Conservation (phyloP, 495 filamentous ascomycete genomes). For the Acidiella bohemica region DNA sequence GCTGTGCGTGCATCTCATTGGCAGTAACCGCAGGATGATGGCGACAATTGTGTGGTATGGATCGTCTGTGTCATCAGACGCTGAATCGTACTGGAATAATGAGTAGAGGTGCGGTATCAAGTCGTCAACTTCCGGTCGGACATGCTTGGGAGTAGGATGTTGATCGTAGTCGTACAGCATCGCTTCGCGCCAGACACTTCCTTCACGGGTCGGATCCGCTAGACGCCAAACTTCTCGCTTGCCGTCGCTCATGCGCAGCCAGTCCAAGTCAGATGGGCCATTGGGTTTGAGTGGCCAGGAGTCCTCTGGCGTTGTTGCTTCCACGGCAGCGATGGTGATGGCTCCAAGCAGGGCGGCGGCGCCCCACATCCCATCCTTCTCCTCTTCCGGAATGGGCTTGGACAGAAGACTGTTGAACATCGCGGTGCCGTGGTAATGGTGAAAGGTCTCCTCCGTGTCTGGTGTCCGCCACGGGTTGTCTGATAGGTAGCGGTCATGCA, state of each 20-base stretch:
- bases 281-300: constrained; percentile 31
- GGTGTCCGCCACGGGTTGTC: constrained; percentile 10
- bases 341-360: constrained; percentile 28
- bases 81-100: constrained; percentile 18
- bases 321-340: constrained; percentile 26
- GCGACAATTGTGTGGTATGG: constrained; percentile 20
- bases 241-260: constrained; percentile 29
- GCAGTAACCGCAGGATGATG: constrained; percentile 21
- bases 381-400: constrained; percentile 14
- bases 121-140: constrained; percentile 6
- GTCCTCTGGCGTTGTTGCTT: constrained; percentile 22
- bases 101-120: constrained; percentile 7
- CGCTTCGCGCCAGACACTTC: constrained; percentile 23
- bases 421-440: constrained; percentile 28
- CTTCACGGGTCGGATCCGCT: constrained; percentile 27
- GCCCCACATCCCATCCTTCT: constrained; percentile 31
- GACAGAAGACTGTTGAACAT: constrained; percentile 31
- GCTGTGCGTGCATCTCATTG: constrained; percentile 18
- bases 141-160: not conserved
- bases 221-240: constrained; percentile 29
- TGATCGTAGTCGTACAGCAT: constrained; percentile 3
- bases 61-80: constrained; percentile 4
- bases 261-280: constrained; percentile 25
- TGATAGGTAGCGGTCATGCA: constrained; percentile 28
- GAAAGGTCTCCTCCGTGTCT: constrained; percentile 21